These are phyloP conservation scores for Pleurotus eryngii DNA, from an alignment of 768 basidiomycete species.

Conservation along the genomic window DNA sequence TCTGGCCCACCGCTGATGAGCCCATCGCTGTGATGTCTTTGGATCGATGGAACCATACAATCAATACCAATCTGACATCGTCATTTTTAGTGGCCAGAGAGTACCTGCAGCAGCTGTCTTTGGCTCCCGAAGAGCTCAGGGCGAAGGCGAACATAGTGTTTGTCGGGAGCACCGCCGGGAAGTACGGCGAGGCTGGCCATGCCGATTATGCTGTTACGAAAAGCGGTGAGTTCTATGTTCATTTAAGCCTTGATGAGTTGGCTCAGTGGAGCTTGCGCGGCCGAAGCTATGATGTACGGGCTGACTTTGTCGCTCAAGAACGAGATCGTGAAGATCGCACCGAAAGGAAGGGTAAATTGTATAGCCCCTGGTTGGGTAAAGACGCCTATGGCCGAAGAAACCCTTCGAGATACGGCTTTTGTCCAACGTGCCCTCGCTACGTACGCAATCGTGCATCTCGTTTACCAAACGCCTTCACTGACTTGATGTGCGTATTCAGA, in stretches of 20 bases:
- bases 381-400: conserved; percentile 60
- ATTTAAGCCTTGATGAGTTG: background rate
- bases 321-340: conserved; percentile 76
- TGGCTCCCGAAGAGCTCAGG: conserved; percentile 34
- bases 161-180: conserved; percentile 70
- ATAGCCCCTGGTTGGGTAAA: conserved; percentile 68
- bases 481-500: conserved; percentile 27
- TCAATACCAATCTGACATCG: conserved; percentile 62
- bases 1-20: conserved; percentile 42
- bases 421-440: conserved; percentile 63
- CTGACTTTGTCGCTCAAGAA: conserved; percentile 68
- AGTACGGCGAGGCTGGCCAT: conserved; percentile 67
- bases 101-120: conserved; percentile 49
- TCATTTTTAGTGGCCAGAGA: conserved; percentile 66
- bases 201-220: conserved; percentile 67
- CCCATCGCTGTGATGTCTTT: conserved; percentile 57
- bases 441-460: conserved; percentile 34
- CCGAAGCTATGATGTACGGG: conserved; percentile 69
- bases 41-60: conserved; percentile 59
- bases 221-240: conserved; percentile 45
- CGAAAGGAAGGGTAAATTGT: conserved; percentile 65
- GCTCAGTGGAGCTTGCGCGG: background rate
- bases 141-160: conserved; percentile 59
- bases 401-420: conserved; percentile 51
- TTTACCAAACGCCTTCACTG: background rate